Base-by-base conservation (phyloP, 805 yeast species). In the Saturnispora saitoi region DNA sequence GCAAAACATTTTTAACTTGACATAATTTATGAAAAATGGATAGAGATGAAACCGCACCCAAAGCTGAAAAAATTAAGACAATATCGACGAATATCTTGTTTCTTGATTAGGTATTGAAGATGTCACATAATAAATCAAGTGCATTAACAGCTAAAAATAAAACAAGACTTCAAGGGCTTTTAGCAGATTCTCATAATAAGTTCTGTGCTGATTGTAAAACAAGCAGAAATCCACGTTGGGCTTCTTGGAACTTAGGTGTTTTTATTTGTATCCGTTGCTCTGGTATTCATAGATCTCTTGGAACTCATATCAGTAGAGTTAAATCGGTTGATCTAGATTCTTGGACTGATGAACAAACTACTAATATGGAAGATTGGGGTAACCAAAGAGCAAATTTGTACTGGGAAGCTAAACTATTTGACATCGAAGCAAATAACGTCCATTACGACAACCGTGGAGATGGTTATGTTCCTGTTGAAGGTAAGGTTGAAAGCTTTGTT, bases 201-300 rank as follows among this genome's bases (percentile, higher is more conserved):
- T 51, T 70, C 40, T 91, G 99, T 65, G 95, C 90, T 2, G 99
- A 91, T 66, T 91, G 99, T 68, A 91, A 93, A 65, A 75, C 81
- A 0, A 76, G 91, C 12, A 76, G 83, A 32, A 95, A 91, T 65
- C 99, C 99, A 20, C 76, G 98, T 48, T 91, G 99, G 99, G 96
- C 98, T 10, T 83, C 95, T 17, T 91, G 97, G 96, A 89, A 84
- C 57, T 66, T 91, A 47, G 99, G 99, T 22, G 80, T 93, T 49
- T 90, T 93, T 60, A 77, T 91, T 38, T 91, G 99, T 66, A 91
- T 91, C 54, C 75, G 93, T 58, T 91, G 99, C 66, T 90, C 97
- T 1, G 99, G 99, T 1, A 85, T 91, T 53, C 99, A 91, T 64
- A 75, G 98, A 61, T 79, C 91, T 45, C 80, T 91, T 83, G 98